phyloP scores from a whole-genome alignment of 177 flowering plant species.

The Vitis hybrid region DNA sequence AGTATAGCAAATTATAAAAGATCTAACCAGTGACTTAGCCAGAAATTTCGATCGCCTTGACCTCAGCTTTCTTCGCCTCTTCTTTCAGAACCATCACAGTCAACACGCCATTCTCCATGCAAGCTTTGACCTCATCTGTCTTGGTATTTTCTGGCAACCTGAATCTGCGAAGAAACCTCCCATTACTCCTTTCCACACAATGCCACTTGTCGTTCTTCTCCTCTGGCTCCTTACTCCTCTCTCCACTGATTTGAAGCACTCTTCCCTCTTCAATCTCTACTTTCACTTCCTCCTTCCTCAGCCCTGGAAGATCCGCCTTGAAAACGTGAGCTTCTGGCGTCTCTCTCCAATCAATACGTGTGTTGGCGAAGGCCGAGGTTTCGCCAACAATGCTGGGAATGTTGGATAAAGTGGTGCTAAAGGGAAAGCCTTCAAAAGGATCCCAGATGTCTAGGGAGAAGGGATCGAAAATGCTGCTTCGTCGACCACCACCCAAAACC shows the following conservation, averaged over 20 bases:
- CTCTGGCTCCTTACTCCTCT: conserved; percentile 30
- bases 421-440: conserved; percentile 23
- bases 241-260: conserved; percentile 37
- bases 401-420: background rate
- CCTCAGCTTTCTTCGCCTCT: conserved; percentile 25
- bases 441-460: conserved; percentile 39
- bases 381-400: conserved; percentile 9
- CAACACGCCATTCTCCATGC: conserved; percentile 32
- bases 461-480: conserved; percentile 34
- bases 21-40: background rate
- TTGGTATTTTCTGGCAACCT: conserved; percentile 34
- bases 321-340: conserved; percentile 37
- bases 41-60: conserved; percentile 32
- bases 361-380: conserved; percentile 16
- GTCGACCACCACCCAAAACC: conserved; percentile 19
- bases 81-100: conserved; percentile 27
- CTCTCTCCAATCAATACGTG: conserved; percentile 37
- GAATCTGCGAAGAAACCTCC: conserved; percentile 30
- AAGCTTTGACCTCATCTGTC: conserved; percentile 30
- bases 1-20: fast-evolving
- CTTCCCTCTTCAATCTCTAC: conserved; percentile 37
- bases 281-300: conserved; percentile 36
- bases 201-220: conserved; percentile 38
- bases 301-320: conserved; percentile 35
- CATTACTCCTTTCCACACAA: conserved; percentile 20